phyloP scores from a whole-genome alignment of 2,329 filamentous ascomycete species.

The Aspergillus candidus region DNA sequence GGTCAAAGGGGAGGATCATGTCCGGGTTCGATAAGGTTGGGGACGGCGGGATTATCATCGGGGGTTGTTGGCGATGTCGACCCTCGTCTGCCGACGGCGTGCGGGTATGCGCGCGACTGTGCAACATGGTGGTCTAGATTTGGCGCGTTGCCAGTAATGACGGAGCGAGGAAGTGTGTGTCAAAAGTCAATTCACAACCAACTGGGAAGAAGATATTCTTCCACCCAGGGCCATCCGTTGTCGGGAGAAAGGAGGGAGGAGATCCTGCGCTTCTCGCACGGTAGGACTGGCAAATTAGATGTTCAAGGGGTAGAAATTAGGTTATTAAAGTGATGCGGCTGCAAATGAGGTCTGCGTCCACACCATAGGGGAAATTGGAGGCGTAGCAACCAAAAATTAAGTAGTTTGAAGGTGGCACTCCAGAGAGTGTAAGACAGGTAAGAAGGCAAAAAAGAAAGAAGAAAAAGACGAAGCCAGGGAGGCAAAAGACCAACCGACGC shows the following conservation, averaged over 20 bases:
- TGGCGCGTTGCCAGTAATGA: not conserved
- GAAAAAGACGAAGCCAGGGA: not conserved
- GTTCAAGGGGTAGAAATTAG: too few species aligned
- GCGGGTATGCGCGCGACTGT: not conserved
- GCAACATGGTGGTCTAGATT: slow-evolving; percentile 5
- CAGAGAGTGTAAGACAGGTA: not conserved
- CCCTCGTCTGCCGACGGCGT: slow-evolving; percentile 11
- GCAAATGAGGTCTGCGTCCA: too few species aligned
- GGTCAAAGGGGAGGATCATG: slow-evolving; percentile 81
- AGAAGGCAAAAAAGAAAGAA: not conserved
- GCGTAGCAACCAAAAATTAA: too few species aligned
- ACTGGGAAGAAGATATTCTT: not conserved
- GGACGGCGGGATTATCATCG: slow-evolving; percentile 52
- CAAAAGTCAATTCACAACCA: not conserved
- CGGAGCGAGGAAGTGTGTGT: too few species aligned
- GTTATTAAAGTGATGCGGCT: too few species aligned
- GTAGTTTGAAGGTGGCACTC: too few species aligned
- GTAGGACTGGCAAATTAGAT: too few species aligned
- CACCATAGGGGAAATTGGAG: too few species aligned
- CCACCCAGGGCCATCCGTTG: slow-evolving; percentile 7
- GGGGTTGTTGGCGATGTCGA: slow-evolving; percentile 12
- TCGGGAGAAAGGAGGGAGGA: too few species aligned
- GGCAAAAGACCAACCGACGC: not conserved
- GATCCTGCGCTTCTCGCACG: too few species aligned
- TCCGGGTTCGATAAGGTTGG: slow-evolving; percentile 89